Evolutionary conservation across 345 rosid species (phyloP), one percentile per base, ranked within the genome.

Genomic region (Anacardium occidentale): DNA sequence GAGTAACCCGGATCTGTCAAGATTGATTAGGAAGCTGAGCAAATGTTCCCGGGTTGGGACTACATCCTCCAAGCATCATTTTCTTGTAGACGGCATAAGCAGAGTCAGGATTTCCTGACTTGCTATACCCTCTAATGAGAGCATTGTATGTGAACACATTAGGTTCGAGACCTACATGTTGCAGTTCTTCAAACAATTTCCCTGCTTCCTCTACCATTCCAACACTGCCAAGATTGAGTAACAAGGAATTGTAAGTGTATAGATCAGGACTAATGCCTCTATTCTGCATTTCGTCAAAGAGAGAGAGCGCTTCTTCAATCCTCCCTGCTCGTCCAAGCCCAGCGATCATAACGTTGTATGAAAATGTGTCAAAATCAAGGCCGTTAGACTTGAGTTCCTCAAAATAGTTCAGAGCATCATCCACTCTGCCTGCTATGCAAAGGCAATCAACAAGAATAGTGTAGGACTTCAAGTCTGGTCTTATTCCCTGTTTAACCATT

Each of bases 391-490:
- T 87, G 60, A 91, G 73, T 80, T 91, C 89, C 70, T 74, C 78
- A 61, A 91, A 94, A 77, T 90, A 89, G 67, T 58, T 72, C 56
- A 89, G 37, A 18, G 90, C 98, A 65, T 92, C 97, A 56, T 94
- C 97, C 64, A 90, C 90, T 81, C 86, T 88, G 69, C 91, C 92
- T 0, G 45, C 85, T 80, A 77, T 79, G 80, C 89, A 92, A 29
- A 92, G 80, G 76, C 90, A 85, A 78, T 87, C 91, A 7, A 94
- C 89, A 55, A 94, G 86, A 78, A 87, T 79, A 45, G 93, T 84
- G 83, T 92, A 94, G n/a, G 97, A 84, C 84, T 84, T 89, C 86
- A 94, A 82, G 77, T 94, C 97, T n/a, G 95, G 95, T 80, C 97
- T 83, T 48, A 94, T 77, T 65, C 98, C 97, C 77, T 85, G 90